Evolutionary conservation across 805 yeast species (phyloP), one percentile per base, ranked within the genome.

Genomic region (Metschnikowia colocasiae): DNA sequence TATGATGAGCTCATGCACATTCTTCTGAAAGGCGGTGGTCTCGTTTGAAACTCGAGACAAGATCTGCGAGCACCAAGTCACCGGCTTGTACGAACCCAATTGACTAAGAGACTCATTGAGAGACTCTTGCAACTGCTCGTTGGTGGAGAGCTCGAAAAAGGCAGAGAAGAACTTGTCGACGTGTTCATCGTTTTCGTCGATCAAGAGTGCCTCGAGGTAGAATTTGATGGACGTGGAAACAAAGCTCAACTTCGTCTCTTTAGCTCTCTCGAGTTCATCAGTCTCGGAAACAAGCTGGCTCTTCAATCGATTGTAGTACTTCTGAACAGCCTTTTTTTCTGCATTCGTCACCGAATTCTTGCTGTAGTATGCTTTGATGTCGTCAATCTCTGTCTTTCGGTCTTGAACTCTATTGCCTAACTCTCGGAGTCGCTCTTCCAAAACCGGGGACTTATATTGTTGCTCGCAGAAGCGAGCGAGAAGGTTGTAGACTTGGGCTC

Each of bases 61-160:
- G 38, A 91, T 72, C 60, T 91, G 98, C 49, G 85, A 83, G 31
- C 83, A 72, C 96, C 97, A 91, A 0, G 89, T 79, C 4, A 87
- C 71, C 45, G 89, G 78, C 55, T 83, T 83, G 58, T 72, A 70
- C 12, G 78, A 71, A 0, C 95, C 85, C 16, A 87, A 64, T 0
- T 43, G 40, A 0, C 58, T 43, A 2, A 84, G 57, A 4, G 68
- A 65, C 2, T 59, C 54, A 12, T 57, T 57, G 8, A 86, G 68
- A 7, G 65, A 55, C 3, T 47, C 50, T 52, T 80, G 83, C 4
- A 85, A 65, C 0, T 58, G 62, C 1, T 63, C 74, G 29, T 72
- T 71, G 5, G 62, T 60, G 2, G 81, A 73, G 54, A 80, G 75
- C 50, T 83, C 86, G 33, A 92, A 71, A 95, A 97, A 92, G 9